A percentile compares a stretch with the other conserved stretches of the same genome.
These are phyloP conservation scores for Nidula niveotomentosa DNA, from an alignment of 1,284 basidiomycete genomes.

Conservation along the genomic window DNA sequence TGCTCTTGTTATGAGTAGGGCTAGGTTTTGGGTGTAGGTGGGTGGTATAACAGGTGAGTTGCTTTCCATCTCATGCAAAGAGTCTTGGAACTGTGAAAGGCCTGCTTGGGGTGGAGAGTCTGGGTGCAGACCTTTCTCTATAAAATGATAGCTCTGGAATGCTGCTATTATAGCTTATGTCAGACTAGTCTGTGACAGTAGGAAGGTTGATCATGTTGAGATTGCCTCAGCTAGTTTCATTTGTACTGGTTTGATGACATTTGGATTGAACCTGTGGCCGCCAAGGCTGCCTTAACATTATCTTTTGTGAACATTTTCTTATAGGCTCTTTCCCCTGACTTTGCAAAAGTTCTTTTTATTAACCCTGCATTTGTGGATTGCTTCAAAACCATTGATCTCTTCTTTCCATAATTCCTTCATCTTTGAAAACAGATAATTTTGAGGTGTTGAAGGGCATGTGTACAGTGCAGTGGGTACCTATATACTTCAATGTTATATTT, in stretches of 20 bases:
- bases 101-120: conserved; percentile 4
- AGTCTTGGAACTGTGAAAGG: neutral
- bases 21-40: conserved; percentile 9
- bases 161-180: conserved; percentile 1
- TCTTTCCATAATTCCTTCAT: conserved; percentile 15
- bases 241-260: conserved; percentile 18
- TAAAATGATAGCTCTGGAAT: neutral
- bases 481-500: conserved; percentile 31
- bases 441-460: conserved; percentile 36
- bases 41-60: conserved; percentile 4
- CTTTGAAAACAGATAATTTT: conserved; percentile 35
- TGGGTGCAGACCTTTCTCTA: conserved; percentile 1
- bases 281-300: conserved; percentile 22
- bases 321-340: conserved; percentile 13
- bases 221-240: conserved; percentile 18
- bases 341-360: conserved; percentile 17
- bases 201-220: conserved; percentile 16
- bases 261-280: conserved; percentile 24
- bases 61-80: neutral
- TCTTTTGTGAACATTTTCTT: conserved; percentile 16
- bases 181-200: conserved; percentile 9
- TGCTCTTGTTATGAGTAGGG: neutral
- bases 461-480: no score
- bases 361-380: conserved; percentile 6
- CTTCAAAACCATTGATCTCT: conserved; percentile 14